Evolutionary conservation across 2,329 filamentous ascomycete species (phyloP).

Genomic region (Ophiostoma angusticollis): DNA sequence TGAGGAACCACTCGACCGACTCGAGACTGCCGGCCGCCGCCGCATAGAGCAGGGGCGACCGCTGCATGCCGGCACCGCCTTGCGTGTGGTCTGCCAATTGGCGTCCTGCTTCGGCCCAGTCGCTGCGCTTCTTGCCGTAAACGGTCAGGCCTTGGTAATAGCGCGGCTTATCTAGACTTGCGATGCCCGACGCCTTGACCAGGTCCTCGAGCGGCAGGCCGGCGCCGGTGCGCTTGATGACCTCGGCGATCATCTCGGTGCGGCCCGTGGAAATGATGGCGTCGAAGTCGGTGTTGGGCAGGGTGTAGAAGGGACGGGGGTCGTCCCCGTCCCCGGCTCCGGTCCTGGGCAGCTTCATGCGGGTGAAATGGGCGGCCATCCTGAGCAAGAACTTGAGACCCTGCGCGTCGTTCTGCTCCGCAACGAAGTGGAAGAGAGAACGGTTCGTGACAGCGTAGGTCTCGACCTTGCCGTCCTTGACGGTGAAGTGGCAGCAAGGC

Average conservation of each 20-base stretch:
- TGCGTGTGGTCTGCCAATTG: too few species aligned
- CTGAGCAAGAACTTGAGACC: constrained; percentile 47
- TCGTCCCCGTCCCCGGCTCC: constrained; percentile 22
- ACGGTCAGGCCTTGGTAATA: constrained; percentile 70
- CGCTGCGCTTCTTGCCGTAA: constrained; percentile 56
- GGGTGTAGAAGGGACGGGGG: constrained; percentile 22
- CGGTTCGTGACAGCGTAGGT: constrained; percentile 13
- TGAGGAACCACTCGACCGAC: constrained; percentile 63
- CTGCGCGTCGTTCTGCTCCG: constrained; percentile 38
- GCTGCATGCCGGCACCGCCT: constrained; percentile 29
- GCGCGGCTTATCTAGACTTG: constrained; percentile 49
- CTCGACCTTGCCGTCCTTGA: constrained; percentile 20
- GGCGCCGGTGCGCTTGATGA: constrained; percentile 54
- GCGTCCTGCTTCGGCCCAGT: constrained; percentile 61
- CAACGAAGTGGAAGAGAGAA: constrained; percentile 30
- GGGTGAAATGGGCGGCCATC: constrained; percentile 32
- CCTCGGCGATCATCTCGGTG: constrained; percentile 44
- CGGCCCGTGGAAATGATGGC: constrained; percentile 34
- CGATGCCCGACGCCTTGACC: constrained; percentile 50
- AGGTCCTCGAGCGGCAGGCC: constrained; percentile 57
- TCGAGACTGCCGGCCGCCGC: constrained; percentile 47
- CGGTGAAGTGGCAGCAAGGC: constrained; percentile 23
- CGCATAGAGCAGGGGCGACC: constrained; percentile 48
- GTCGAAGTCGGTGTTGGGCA: constrained; percentile 29
- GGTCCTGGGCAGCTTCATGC: constrained; percentile 19